A percentile compares a stretch with the other conserved stretches of the same genome.
phyloP scores from a whole-genome alignment of 2,329 filamentous ascomycete species.

The Eurotiales sp. region DNA sequence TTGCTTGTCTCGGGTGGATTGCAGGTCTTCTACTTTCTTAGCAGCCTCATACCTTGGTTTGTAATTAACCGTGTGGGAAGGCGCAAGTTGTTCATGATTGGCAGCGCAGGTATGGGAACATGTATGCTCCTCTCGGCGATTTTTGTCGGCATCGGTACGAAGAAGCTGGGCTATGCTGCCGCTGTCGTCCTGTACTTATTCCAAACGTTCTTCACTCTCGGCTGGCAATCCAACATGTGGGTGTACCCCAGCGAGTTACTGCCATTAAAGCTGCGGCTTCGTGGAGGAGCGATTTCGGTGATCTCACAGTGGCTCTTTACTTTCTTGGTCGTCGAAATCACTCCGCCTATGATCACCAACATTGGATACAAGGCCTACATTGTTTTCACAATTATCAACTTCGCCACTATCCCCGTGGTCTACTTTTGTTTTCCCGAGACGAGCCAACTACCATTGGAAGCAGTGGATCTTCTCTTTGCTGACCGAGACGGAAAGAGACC shows the following conservation, averaged over 20 bases:
- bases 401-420: constrained; percentile 49
- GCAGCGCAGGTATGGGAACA: constrained; percentile 7
- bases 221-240: constrained; percentile 64
- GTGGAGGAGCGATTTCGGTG: constrained; percentile 55
- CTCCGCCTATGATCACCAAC: constrained; percentile 37
- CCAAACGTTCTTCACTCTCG: constrained; percentile 65
- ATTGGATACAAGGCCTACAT: constrained; percentile 43
- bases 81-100: constrained; percentile 14
- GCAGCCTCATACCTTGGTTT: constrained; percentile 32
- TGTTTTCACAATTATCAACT: constrained; percentile 42
- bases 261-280: constrained; percentile 53
- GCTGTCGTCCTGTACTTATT: constrained; percentile 66
- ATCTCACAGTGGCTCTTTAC: constrained; percentile 56
- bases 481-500: constrained; percentile 10
- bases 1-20: constrained; percentile 41
- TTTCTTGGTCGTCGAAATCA: constrained; percentile 53
- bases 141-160: constrained; percentile 32
- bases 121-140: constrained; percentile 37
- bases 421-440: constrained; percentile 55
- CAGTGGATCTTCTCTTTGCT: constrained; percentile 43
- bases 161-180: constrained; percentile 31
- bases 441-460: constrained; percentile 40
- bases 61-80: constrained; percentile 24
- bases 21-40: constrained; percentile 31
- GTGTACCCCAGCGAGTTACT: constrained; percentile 49